Conservation (phyloP, 2,329 filamentous ascomycete genomes). For the Huntiella abstrusa region DNA sequence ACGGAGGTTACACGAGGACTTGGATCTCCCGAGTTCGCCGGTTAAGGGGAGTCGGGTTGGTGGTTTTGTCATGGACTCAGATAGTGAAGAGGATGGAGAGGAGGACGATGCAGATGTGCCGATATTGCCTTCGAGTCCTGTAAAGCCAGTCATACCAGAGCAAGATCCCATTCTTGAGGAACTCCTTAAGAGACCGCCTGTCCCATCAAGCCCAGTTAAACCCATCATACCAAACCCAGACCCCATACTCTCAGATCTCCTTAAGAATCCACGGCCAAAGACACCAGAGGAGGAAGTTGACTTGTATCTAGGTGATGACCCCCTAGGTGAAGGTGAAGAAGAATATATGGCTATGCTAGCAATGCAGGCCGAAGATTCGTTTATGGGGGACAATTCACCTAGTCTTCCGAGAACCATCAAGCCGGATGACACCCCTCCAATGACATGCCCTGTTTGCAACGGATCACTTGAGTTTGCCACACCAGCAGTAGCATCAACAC, state of each 20-base stretch:
- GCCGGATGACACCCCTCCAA: too few relatives aligned
- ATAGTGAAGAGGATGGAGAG: conserved; percentile 27
- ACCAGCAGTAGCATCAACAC: conserved; percentile 51
- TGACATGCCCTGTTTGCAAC: conserved; percentile 5
- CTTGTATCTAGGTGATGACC: conserved; percentile 30
- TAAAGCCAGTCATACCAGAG: conserved; percentile 17
- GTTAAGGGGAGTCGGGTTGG: conserved; percentile 6
- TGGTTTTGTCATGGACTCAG: conserved; percentile 50
- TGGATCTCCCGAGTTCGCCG: conserved; percentile 14
- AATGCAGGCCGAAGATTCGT: conserved; percentile 41
- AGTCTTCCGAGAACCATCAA: too few relatives aligned
- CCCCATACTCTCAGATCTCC: not conserved
- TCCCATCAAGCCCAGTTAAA: not conserved
- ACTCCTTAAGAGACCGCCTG: conserved; percentile 2
- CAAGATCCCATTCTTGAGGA: conserved; percentile 14
- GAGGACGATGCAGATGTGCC: not conserved
- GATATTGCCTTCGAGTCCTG: conserved; percentile 13
- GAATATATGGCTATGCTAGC: conserved; percentile 47
- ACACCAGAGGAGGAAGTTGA: conserved; percentile 23
- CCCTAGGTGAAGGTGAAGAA: conserved; percentile 33
- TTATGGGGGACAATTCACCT: too few relatives aligned
- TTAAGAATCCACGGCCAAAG: not conserved
- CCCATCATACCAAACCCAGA: not conserved
- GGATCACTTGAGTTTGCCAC: conserved; percentile 8
- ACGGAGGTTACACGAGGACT: conserved; percentile 19